These are phyloP conservation scores for Lathyrus tuberosus DNA, from an alignment of 306 rosid genomes.

Conservation along the genomic window DNA sequence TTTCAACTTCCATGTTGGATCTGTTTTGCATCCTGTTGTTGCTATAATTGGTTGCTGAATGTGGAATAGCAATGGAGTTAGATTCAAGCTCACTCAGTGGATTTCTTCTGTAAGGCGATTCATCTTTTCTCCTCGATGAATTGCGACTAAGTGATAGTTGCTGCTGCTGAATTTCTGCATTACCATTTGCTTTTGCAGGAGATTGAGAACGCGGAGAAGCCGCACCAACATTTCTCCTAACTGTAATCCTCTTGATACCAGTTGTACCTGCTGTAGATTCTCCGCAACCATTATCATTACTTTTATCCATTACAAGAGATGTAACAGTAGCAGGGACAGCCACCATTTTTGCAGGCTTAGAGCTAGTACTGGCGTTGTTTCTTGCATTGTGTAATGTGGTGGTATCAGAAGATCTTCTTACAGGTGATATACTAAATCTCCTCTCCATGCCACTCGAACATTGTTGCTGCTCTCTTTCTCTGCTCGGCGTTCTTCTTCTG, in stretches of 20 bases:
- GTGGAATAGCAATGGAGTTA: constrained; percentile 58
- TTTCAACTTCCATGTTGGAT: constrained; percentile 54
- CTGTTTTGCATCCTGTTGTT: constrained; percentile 49
- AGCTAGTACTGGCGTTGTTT: constrained; percentile 26
- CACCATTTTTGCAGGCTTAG: constrained; percentile 84
- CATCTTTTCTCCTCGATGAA: constrained; percentile 85
- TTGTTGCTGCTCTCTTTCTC: constrained; percentile 79
- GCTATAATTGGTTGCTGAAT: constrained; percentile 49
- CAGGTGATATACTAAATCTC: constrained; percentile 84
- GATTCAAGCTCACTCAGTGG: constrained; percentile 81
- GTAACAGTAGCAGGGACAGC: constrained; percentile 87
- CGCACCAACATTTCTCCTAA: constrained; percentile 65
- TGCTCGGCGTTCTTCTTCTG: constrained; percentile 72
- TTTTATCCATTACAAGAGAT: constrained; percentile 75
- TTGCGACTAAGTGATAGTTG: constrained; percentile 80
- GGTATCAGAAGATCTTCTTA: constrained; percentile 65
- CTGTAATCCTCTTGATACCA: constrained; percentile 68
- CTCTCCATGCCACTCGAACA: constrained; percentile 80
- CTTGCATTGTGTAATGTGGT: constrained; percentile 25
- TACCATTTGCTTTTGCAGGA: constrained; percentile 59
- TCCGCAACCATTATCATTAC: constrained; percentile 53
- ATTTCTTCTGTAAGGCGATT: constrained; percentile 82
- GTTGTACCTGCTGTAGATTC: constrained; percentile 49
- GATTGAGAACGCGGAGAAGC: constrained; percentile 82
- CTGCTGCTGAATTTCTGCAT: constrained; percentile 52